A percentile compares a stretch with the other conserved stretches of the same genome.
Evolutionary conservation across 805 yeast genomes (phyloP).

Genomic region (Teunomyces aglyptinius): DNA sequence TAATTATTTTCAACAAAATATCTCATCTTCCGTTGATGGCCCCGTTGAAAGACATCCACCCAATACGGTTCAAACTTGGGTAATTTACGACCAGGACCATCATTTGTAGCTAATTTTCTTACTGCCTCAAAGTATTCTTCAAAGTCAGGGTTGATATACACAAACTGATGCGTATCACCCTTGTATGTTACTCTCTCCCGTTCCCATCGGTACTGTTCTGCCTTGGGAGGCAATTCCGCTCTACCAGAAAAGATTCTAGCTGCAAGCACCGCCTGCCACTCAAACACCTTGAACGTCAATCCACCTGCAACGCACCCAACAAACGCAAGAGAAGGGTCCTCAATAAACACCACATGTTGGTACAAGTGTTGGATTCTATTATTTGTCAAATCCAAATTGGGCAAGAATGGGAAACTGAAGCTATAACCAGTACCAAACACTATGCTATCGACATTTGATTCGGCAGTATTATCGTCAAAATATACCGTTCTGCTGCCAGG

Average conservation of each 20-base stretch:
- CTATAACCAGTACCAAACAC: conserved; percentile 26
- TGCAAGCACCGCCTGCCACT: conserved; percentile 39
- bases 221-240: conserved; percentile 23
- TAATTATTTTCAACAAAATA: conserved; percentile 15
- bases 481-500: conserved; percentile 12
- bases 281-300: conserved; percentile 39
- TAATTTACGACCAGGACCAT: conserved; percentile 22
- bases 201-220: conserved; percentile 31
- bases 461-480: conserved; percentile 18
- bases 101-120: conserved; percentile 18
- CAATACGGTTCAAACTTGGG: conserved; percentile 20
- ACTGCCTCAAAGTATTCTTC: conserved; percentile 21
- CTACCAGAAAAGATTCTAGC: conserved; percentile 32
- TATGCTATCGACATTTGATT: conserved; percentile 16
- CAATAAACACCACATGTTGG: conserved; percentile 31
- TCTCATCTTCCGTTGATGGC: conserved; percentile 17
- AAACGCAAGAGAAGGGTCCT: conserved; percentile 32
- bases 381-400: conserved; percentile 21
- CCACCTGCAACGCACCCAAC: conserved; percentile 40
- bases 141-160: conserved; percentile 17
- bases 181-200: conserved; percentile 19
- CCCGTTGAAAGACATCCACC: conserved; percentile 18
- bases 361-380: conserved; percentile 28
- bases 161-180: conserved; percentile 32
- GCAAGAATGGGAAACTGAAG: conserved; percentile 21